phyloP scores from a whole-genome alignment of 176 grass and related monocot genomes.

The Puccinellia tenuiflora region DNA sequence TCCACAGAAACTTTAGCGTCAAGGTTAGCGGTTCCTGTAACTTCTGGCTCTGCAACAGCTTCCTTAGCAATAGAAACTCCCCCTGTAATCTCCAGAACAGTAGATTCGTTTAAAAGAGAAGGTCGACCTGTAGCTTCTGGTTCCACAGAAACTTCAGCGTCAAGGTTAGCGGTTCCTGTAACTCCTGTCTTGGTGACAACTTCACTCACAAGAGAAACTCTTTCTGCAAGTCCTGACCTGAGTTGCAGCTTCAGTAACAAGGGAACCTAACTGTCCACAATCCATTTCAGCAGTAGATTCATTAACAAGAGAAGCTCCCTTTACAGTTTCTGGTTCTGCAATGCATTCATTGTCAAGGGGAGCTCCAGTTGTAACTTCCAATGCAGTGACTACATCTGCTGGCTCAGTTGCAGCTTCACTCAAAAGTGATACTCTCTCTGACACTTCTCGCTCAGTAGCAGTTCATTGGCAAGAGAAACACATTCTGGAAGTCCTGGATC shows the following conservation, averaged over 20 bases:
- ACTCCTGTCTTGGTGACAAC: neutral
- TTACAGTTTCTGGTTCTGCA: neutral
- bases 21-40: too few relatives aligned
- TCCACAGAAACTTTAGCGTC: too few relatives aligned
- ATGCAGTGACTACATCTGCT: neutral
- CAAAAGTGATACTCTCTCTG: neutral
- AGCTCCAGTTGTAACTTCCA: slow-evolving; percentile 6
- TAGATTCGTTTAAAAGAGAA: slow-evolving; percentile 22
- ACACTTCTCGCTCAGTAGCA: neutral
- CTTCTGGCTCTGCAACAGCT: neutral
- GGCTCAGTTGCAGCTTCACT: neutral
- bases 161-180: neutral
- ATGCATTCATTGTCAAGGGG: neutral
- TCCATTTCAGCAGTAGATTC: neutral
- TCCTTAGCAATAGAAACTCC: neutral
- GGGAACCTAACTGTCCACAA: neutral
- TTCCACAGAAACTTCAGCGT: neutral
- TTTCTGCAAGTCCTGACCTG: neutral
- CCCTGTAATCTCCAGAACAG: slow-evolving; percentile 2
- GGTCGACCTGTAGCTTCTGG: neutral
- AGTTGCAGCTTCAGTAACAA: neutral
- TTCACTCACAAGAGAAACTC: slow-evolving; percentile 11
- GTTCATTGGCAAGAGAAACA: neutral
- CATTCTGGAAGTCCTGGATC: neutral
- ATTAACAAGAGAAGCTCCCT: neutral